Percentiles rank a stretch among this genome's conserved stretches.
These are phyloP conservation scores for Geopyxis carbonaria DNA, from an alignment of 495 filamentous ascomycete genomes.

Conservation along the genomic window DNA sequence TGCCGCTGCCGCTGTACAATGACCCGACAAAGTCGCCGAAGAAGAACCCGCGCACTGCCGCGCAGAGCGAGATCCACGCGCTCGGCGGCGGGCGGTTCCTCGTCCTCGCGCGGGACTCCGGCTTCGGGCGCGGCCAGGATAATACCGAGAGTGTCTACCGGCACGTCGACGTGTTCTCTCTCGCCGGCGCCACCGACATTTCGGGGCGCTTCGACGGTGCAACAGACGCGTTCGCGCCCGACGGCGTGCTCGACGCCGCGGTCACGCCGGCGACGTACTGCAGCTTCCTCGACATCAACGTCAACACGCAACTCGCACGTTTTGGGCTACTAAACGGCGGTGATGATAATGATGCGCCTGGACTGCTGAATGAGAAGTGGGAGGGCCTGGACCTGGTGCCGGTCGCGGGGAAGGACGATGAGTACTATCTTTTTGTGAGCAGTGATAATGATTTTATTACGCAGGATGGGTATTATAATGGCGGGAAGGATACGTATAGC, in stretches of 20 bases:
- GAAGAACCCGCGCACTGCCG: constrained; percentile 38
- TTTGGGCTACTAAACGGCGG: constrained; percentile 59
- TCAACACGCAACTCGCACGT: constrained; percentile 45
- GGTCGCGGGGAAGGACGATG: constrained; percentile 32
- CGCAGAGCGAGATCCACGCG: constrained; percentile 53
- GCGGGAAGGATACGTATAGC: constrained; percentile 41
- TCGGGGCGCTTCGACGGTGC: constrained; percentile 38
- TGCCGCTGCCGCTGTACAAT: constrained; percentile 44
- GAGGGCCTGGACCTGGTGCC: constrained; percentile 52
- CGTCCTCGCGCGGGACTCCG: constrained; percentile 50
- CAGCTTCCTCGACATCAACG: constrained; percentile 55
- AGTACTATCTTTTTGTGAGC: constrained; percentile 47
- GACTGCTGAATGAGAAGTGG: constrained; percentile 67
- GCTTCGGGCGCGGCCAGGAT: constrained; percentile 40
- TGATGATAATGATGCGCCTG: constrained; percentile 28
- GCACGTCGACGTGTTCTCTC: constrained; percentile 57
- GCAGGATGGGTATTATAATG: constrained; percentile 51
- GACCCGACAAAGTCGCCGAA: constrained; percentile 29
- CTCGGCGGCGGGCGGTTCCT: constrained; percentile 50
- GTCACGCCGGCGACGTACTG: constrained; percentile 52
- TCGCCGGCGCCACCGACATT: constrained; percentile 47
- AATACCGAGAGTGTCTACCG: constrained; percentile 44
- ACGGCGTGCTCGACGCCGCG: constrained; percentile 37
- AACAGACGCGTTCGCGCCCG: constrained; percentile 24
- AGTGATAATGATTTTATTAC: constrained; percentile 68